Evolutionary conservation across 1,284 basidiomycete genomes (phyloP).

Genomic region (Takashimella tepidaria): DNA sequence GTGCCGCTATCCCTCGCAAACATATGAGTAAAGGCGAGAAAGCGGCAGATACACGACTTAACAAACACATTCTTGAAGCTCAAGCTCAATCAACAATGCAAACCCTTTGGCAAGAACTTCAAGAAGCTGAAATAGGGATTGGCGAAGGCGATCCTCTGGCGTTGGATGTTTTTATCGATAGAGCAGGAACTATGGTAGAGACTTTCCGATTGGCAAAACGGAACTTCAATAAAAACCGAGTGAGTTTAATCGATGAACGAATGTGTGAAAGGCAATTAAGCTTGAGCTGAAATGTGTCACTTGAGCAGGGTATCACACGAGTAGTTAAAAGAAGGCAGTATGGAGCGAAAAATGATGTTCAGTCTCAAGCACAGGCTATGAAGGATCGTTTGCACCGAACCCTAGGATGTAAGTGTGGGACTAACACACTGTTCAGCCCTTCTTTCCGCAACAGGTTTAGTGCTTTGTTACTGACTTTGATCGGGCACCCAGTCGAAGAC

Average conservation of each 20-base stretch:
- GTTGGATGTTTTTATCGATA: conserved; percentile 63
- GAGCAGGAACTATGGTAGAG: conserved; percentile 80
- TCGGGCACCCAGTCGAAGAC: conserved; percentile 30
- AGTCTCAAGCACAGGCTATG: conserved; percentile 32
- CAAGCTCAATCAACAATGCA: conserved; percentile 42
- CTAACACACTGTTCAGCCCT: too few species aligned
- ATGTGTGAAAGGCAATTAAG: too few species aligned
- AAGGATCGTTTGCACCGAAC: conserved; percentile 43
- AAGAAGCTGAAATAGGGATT: conserved; percentile 42
- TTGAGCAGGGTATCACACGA: conserved; percentile 32
- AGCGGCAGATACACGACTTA: conserved; percentile 21
- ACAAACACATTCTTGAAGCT: conserved; percentile 34
- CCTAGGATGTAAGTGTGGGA: conserved; percentile 30
- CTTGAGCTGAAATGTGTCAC: too few species aligned
- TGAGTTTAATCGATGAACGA: conserved; percentile 50
- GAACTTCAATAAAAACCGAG: conserved; percentile 71
- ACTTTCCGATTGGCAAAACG: conserved; percentile 79
- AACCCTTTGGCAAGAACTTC: conserved; percentile 43
- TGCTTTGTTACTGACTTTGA: too few species aligned
- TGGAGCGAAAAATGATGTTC: conserved; percentile 23
- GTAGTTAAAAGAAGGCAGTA: conserved; percentile 27
- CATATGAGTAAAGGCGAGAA: conserved; percentile 22
- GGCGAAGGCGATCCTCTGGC: conserved; percentile 45
- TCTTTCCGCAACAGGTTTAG: too few species aligned
- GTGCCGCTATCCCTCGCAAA: conserved; percentile 1